Base-by-base conservation (phyloP, 2,329 filamentous ascomycete species). In the Lomentospora prolificans region DNA sequence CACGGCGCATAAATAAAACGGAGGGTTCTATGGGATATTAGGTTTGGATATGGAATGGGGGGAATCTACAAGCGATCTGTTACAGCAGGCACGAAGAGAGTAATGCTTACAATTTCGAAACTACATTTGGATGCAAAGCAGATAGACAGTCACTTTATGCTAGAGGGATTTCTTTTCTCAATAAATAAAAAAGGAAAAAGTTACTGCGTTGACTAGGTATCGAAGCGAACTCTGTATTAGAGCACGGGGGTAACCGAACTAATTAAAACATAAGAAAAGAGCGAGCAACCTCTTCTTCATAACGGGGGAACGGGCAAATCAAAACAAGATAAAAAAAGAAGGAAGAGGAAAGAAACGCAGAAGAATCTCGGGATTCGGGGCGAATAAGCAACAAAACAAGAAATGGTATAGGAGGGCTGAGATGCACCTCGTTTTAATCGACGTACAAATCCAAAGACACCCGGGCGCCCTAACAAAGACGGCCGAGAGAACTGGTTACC, bases 211-310 rank as follows among this genome's bases (percentile, higher is more conserved):
- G 66, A 64, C 63, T 66, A 72, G 66, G 68, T 71, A 71, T 72
- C 67, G 66, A 72, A 70, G 69, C 66, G 66, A 67, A 66, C 67
- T 71, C 69, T 70, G 66, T 67, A 73, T 70, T 71, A 74, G 61
- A 66, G 62, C 61, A 59, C 59, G 60, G 14, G 53, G 53, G 53
- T 55, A 56, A 51, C 55, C 55, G 50, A 63, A 64, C 63, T 61
- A 60, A 66, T 66, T 68, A 68, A 62, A 62, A 61, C 58, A 63
- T 57, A 62, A 61, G 57, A 60, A 56, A 61, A 59, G 19, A 55
- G 41, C 27, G 28, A 50, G 14, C 41, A 41, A 31, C 33, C 50
- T 53, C 50, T 48, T 36, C 22, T 53, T 28, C 9, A 22, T 36
- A 22, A 39, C 24, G 41, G 53, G 64, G 64, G 61, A 62, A 62